A percentile compares a stretch with the other conserved stretches of the same genome.
Evolutionary conservation across 805 yeast species (phyloP).

Genomic region (Schwanniomyces sp.): DNA sequence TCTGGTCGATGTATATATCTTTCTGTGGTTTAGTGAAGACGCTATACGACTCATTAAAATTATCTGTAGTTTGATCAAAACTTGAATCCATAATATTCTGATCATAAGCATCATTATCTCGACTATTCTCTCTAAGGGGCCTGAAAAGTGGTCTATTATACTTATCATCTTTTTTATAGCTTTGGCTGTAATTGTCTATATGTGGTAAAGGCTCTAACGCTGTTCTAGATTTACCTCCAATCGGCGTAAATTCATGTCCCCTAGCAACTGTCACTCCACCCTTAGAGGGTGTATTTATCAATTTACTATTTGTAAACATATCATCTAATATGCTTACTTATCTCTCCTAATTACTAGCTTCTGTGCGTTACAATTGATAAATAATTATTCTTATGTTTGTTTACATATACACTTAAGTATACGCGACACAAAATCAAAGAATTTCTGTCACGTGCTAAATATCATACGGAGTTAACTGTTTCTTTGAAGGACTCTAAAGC

Average conservation of each 20-base stretch:
- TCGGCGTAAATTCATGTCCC: constrained; percentile 16
- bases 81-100: constrained; percentile 10
- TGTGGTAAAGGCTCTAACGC: neutral
- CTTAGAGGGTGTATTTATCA: constrained; percentile 14
- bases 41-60: constrained; percentile 14
- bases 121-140: constrained; percentile 1
- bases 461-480: constrained; percentile 9
- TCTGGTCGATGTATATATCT: neutral
- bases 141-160: constrained; percentile 5
- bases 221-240: constrained; percentile 8
- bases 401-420: neutral
- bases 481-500: constrained; percentile 56
- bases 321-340: neutral
- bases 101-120: neutral
- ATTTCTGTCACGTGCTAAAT: neutral
- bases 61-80: constrained; percentile 14
- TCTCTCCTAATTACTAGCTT: neutral
- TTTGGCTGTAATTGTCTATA: neutral
- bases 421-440: constrained; percentile 6
- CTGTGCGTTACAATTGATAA: neutral
- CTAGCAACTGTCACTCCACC: neutral
- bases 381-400: constrained; percentile 2
- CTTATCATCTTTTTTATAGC: neutral
- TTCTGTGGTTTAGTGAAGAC: constrained; percentile 4
- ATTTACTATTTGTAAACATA: constrained; percentile 12